These are phyloP conservation scores for Cornus suecica DNA, from an alignment of 148 eudicot species.

Conservation along the genomic window DNA sequence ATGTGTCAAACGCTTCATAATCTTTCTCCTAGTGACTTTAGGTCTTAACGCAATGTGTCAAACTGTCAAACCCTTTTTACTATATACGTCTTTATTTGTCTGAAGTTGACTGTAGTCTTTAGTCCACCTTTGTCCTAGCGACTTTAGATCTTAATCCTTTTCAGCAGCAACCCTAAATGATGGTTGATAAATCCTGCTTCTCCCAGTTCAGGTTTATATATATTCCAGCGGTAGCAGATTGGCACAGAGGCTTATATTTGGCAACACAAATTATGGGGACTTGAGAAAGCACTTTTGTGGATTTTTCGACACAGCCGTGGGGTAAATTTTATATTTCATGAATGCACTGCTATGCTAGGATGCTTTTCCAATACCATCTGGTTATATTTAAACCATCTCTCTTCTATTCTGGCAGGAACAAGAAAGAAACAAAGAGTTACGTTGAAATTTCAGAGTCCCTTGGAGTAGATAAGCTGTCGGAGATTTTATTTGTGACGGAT, in stretches of 20 bases:
- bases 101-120: background rate
- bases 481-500: slow-evolving; percentile 76
- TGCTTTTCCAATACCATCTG: slow-evolving; percentile 6
- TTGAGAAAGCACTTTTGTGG: slow-evolving; percentile 76
- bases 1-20: background rate
- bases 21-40: too few species aligned
- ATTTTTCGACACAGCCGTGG: slow-evolving; percentile 80
- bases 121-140: too few species aligned
- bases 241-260: slow-evolving; percentile 89
- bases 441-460: slow-evolving; percentile 61
- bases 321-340: slow-evolving; percentile 39
- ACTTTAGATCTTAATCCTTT: background rate
- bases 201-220: slow-evolving; percentile 67
- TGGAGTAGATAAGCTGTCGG: slow-evolving; percentile 79
- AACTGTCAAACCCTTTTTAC: too few species aligned
- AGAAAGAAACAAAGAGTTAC: slow-evolving; percentile 83
- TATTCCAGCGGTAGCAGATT: slow-evolving; percentile 97
- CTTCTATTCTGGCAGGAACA: slow-evolving; percentile 44
- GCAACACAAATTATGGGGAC: slow-evolving; percentile 77
- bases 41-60: too few species aligned
- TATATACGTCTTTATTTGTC: background rate
- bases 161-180: background rate
- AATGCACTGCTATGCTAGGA: slow-evolving; percentile 6
- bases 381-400: background rate
- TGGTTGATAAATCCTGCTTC: background rate